Evolutionary conservation across 140 eudicot genomes (phyloP), one percentile per base, ranked within the genome.

Genomic region (Bidens hawaiensis): DNA sequence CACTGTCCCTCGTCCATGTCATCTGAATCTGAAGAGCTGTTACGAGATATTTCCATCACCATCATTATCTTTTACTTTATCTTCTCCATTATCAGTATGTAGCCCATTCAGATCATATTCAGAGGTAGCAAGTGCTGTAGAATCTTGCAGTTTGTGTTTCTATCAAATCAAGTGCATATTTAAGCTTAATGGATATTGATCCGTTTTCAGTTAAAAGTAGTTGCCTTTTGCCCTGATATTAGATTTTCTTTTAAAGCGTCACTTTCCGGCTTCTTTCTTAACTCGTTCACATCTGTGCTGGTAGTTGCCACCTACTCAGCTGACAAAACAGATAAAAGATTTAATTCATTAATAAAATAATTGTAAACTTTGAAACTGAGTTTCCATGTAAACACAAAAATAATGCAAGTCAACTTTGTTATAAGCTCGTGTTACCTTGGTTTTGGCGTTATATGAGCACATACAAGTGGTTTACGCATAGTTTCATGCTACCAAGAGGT

Each of bases 11-110:
- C 87, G 28, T 90, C 95, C 45, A 70, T 83, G 59, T 86, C 97
- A 69, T 90, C 96, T 9, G n/a, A 90, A 75, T 90, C 97, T 47
- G 97, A 90, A 54, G 97, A 82, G n/a, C 79, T 78, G 54, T 90
- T 84, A n/a, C 4, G 97, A 90, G 62, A n/a, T n/a, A 76, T 26
- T 78, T 68, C 76, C 94, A 75, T 83, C 87, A 41, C 67, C 83
- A 10, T 83, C 78, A 22, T 73, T 71, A 69, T 86, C 94, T 68
- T 79, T 83, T 9, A 31, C 59, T 71, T 83, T 89, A 24, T 86
- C 94, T 70, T 83, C 79, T 70, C 76, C 75, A 38, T 75, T 81
- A 47, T 86, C 97, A 56, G 70, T 73, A 62, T 86, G 85, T 43
- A 78, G 58, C 78, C 85, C 64, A n/a, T 75, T 90, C 56, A 68